Evolutionary conservation across 2,329 filamentous ascomycete genomes (phyloP), one percentile per base, ranked within the genome.

Genomic region (Diaporthe velutina): DNA sequence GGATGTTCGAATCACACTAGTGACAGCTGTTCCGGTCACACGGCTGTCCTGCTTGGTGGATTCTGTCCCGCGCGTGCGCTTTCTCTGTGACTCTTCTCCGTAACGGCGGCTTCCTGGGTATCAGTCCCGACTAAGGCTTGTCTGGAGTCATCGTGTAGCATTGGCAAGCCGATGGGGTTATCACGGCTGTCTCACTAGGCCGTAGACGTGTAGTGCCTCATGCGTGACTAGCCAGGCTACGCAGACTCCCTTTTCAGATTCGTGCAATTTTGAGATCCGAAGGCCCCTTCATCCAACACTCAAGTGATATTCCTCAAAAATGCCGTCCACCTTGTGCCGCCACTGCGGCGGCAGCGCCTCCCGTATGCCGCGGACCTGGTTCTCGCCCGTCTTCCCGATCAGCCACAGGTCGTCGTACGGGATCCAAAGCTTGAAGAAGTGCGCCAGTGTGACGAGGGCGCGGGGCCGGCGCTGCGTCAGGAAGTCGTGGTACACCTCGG

Each of bases 381-480:
- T 77, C 73, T 81, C 80, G 30, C 83, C 83, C 8, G 83, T 81
- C 61, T 77, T 77, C 25, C 83, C 83, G 42, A 84, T 79, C 75
- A 84, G 78, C 83, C 83, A 84, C 54, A 83, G 71, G 72, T 82
- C 76, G 22, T 82, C 80, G 42, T 81, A 81, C 6, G 80, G 78
- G 3, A 85, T 73, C 83, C 83, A 84, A 13, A 83, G 74, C 22
- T 82, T 74, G 81, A 85, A 84, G 77, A 84, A 84, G 68, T 83
- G 82, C 3, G 83, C 83, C n/a, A 84, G 72, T 10, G 83, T 77
- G 17, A 84, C 82, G 71, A 85, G 77, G 17, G 83, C 83, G 13
- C 83, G 79, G 2, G 83, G 83, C 25, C 83, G 79, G 28, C 81
- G 79, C 77, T 84, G 80, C 42, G 79, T 79, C 58, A 84, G 77